A percentile compares a stretch with the other conserved stretches of the same genome.
Conservation (phyloP, 148 eudicot genomes). For the Arbutus unedo region DNA sequence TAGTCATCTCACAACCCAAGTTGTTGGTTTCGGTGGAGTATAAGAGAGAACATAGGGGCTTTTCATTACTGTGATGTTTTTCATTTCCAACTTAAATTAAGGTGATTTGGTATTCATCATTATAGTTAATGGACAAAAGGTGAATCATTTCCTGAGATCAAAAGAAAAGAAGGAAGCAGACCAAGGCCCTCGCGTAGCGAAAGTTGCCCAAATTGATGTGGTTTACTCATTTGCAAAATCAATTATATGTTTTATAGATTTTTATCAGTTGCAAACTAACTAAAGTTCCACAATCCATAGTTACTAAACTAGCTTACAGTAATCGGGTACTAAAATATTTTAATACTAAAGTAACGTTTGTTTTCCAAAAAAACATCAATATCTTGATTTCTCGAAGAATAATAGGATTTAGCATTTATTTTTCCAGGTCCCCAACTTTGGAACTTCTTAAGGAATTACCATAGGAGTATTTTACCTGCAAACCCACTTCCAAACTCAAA, state of each 20-base stretch:
- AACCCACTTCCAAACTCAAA: constrained; percentile 96
- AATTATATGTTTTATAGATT: not conserved
- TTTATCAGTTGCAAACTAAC: not conserved
- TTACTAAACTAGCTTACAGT: not conserved
- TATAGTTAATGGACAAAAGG: not conserved
- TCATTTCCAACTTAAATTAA: not conserved
- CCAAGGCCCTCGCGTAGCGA: not conserved
- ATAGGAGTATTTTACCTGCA: constrained; percentile 45
- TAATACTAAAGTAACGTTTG: not conserved
- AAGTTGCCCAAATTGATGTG: not conserved
- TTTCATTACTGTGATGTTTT: not conserved
- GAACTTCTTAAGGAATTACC: not conserved
- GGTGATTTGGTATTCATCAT: not conserved
- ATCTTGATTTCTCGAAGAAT: not conserved
- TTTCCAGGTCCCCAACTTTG: not conserved
- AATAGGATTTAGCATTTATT: not conserved
- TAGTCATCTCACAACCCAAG: not conserved
- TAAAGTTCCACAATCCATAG: not conserved
- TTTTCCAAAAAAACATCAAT: not conserved
- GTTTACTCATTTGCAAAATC: not conserved
- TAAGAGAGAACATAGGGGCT: not conserved
- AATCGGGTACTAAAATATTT: not conserved
- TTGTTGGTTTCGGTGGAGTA: not conserved
- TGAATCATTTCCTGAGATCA: not conserved
- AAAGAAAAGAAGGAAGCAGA: not conserved